Conservation (phyloP, 352 stramenopile genomes). For the Globisporangium emineosum region DNA sequence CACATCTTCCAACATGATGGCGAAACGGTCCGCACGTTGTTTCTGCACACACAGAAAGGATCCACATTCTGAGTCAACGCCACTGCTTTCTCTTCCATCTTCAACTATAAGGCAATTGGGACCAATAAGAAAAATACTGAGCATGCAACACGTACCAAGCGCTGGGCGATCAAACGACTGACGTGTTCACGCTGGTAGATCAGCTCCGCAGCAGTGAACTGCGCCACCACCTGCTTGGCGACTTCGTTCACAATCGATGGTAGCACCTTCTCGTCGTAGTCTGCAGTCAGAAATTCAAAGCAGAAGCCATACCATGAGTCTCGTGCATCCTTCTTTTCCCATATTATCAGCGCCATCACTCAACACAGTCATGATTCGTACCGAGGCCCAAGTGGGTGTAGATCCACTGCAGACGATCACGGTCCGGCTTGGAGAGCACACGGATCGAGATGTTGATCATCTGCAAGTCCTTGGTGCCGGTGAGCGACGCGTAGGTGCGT, state of each 20-base stretch:
- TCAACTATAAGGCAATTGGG: background rate
- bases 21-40: constrained; percentile 88
- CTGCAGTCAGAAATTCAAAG: constrained; percentile 28
- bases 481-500: constrained; percentile 91
- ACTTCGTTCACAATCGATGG: constrained; percentile 99
- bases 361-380: constrained; percentile 23
- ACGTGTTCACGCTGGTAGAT: constrained; percentile 99
- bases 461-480: constrained; percentile 97
- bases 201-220: constrained; percentile 99
- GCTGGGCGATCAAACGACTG: constrained; percentile 91
- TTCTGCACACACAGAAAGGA: constrained; percentile 32
- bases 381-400: constrained; percentile 94
- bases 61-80: background rate
- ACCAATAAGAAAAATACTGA: background rate
- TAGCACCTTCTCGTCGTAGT: constrained; percentile 98
- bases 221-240: constrained; percentile 98
- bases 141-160: constrained; percentile 57
- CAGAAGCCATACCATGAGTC: background rate
- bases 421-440: constrained; percentile 97
- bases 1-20: constrained; percentile 96
- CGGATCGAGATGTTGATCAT: constrained; percentile 99
- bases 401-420: constrained; percentile 93
- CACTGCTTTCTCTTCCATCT: background rate
- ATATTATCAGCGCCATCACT: background rate
- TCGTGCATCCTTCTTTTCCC: background rate